Evolutionary conservation across 1,284 basidiomycete species (phyloP), one percentile per base, ranked within the genome.

Genomic region (Ceratorhiza oryzae-sativae): DNA sequence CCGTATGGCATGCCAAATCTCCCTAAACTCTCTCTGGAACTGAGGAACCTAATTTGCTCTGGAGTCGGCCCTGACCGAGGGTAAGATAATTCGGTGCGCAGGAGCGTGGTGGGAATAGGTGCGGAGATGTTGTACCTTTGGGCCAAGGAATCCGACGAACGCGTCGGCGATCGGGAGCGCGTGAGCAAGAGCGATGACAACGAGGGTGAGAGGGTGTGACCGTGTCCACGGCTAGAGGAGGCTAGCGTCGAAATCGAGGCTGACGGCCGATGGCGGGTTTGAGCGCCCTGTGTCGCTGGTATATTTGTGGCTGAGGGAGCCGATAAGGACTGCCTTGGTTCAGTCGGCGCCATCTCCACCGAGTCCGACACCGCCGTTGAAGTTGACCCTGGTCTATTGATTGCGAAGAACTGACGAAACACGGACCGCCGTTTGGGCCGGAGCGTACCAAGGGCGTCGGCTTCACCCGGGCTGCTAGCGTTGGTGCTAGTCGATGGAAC

Each of bases 1-100:
- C 86, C 86, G 55, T 86, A 87, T 41, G 86, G 86, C 70, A 85
- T 77, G 8, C 85, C 84, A 73, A 86, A 87, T 65, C 79, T 79
- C 56, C 81, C 83, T 62, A 86, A 77, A 18, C 80, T 80, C 73
- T 86, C 83, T 15, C 83, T 77, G 20, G 83, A 83, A 51, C 83
- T 81, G 71, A 87, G 82, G 71, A 87, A 79, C 75, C 82, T 82
- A 72, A 87, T 78, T 76, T 87, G 86, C 68, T 87, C 85, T 0
- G 85, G 80, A 18, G 86, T 87, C 49, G 86, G 81, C 0, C 86
- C 86, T 6, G 80, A 78, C 60, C 80, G 79, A 18, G 86, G 86
- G 73, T 82, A 85, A 72, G 80, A 80, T 65, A 87, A 84, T 74
- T 84, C 83, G 1, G 85, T 84, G 48, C 83, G 83, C 41, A 81